phyloP scores from a whole-genome alignment of 495 filamentous ascomycete species.

The Podospora comata region DNA sequence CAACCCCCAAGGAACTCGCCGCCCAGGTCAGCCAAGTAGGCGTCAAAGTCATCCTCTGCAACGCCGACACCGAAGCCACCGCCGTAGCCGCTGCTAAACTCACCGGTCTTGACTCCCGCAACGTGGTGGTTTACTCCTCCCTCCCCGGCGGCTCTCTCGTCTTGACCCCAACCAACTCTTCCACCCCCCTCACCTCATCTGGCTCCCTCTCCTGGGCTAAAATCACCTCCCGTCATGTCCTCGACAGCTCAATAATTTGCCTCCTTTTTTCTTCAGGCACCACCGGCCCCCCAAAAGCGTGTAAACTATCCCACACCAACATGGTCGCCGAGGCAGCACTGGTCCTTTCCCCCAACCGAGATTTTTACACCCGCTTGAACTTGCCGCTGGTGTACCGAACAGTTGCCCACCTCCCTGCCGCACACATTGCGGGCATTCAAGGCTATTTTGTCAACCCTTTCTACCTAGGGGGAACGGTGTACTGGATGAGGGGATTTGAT shows the following conservation, averaged over 20 bases:
- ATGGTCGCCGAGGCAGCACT: slow-evolving; percentile 47
- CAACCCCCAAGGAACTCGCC: slow-evolving; percentile 43
- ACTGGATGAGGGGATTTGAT: slow-evolving; percentile 52
- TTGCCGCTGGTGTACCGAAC: slow-evolving; percentile 29
- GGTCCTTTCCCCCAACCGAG: slow-evolving; percentile 17
- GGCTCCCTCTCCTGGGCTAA: slow-evolving; percentile 40
- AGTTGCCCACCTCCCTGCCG: slow-evolving; percentile 51
- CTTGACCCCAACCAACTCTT: slow-evolving; percentile 7
- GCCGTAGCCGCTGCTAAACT: slow-evolving; percentile 59
- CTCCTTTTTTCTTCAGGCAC: slow-evolving; percentile 87
- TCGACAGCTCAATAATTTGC: slow-evolving; percentile 41
- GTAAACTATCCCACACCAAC: slow-evolving; percentile 69
- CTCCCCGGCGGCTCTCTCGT: slow-evolving; percentile 14
- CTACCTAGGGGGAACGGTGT: slow-evolving; percentile 43
- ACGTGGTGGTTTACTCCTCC: slow-evolving; percentile 36
- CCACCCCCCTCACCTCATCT: slow-evolving; percentile 23
- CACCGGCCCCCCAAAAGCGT: slow-evolving; percentile 78
- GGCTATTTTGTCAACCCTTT: slow-evolving; percentile 43
- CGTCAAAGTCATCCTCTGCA: slow-evolving; percentile 55
- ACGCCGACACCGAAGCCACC: slow-evolving; percentile 45
- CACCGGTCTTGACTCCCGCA: slow-evolving; percentile 48
- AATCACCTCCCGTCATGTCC: slow-evolving; percentile 38
- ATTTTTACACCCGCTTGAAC: slow-evolving; percentile 8
- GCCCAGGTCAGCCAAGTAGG: slow-evolving; percentile 43
- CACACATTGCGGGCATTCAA: slow-evolving; percentile 41